Evolutionary conservation across 2,329 filamentous ascomycete genomes (phyloP).

Genomic region (Arthrobotrys sinensis): DNA sequence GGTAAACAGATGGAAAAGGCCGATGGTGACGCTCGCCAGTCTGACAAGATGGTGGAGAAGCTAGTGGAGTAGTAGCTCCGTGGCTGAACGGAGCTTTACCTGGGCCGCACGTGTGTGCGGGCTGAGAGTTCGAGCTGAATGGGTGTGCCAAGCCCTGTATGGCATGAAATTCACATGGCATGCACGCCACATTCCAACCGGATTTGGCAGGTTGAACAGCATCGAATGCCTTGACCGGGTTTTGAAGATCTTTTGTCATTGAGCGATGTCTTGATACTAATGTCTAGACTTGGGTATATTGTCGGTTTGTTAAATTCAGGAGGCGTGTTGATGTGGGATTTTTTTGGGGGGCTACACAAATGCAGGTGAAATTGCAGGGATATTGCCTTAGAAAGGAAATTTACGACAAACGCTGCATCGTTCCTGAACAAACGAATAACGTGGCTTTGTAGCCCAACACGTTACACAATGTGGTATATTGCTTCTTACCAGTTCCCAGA

Average conservation of each 20-base stretch:
- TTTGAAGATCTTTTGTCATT: constrained; percentile 11
- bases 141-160: constrained; percentile 1
- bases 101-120: constrained; percentile 17
- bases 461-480: constrained; percentile 14
- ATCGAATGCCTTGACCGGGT: background rate
- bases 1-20: background rate
- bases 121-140: background rate
- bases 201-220: constrained; percentile 14
- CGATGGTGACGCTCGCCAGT: background rate
- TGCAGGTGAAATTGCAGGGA: constrained; percentile 11
- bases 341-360: background rate
- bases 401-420: background rate
- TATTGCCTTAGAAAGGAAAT: background rate
- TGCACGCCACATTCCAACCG: background rate
- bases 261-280: background rate
- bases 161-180: constrained; percentile 7
- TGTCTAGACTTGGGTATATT: background rate
- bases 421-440: constrained; percentile 11
- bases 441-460: background rate
- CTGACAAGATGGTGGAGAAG: constrained; percentile 4
- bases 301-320: background rate
- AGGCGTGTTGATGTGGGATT: constrained; percentile 29
- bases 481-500: background rate
- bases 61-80: constrained; percentile 17
- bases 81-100: constrained; percentile 28